Conservation (phyloP, 179 eudicot species). For the Patellifolia procumbens region DNA sequence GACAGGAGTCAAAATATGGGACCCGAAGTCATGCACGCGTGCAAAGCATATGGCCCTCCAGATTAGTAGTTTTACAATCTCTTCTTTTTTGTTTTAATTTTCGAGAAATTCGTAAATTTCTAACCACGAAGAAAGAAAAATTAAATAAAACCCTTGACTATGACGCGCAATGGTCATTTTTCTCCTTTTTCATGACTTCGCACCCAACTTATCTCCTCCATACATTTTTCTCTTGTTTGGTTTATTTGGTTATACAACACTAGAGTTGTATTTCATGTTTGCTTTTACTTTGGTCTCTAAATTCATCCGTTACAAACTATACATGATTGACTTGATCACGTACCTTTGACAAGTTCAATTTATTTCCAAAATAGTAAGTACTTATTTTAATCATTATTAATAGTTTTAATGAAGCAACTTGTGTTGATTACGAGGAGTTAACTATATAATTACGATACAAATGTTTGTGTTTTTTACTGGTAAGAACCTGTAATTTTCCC, state of each 20-base stretch:
- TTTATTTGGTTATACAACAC: constrained; percentile 18
- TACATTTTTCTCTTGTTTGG: constrained; percentile 15
- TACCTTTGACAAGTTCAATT: not conserved
- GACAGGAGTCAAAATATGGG: constrained; percentile 31
- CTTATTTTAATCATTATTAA: too few species aligned
- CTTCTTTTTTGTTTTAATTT: not conserved
- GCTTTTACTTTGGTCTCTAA: not conserved
- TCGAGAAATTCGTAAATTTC: not conserved
- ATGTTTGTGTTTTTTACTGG: too few species aligned
- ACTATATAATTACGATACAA: too few species aligned
- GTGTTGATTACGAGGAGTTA: too few species aligned
- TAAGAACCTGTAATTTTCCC: too few species aligned
- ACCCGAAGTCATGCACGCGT: constrained; percentile 37
- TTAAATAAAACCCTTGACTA: not conserved
- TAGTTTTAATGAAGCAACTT: too few species aligned
- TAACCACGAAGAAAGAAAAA: not conserved
- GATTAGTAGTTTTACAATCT: not conserved
- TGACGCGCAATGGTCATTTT: constrained; percentile 9
- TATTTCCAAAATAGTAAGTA: not conserved
- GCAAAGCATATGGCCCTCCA: constrained; percentile 23
- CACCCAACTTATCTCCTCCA: constrained; percentile 19
- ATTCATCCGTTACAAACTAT: not conserved
- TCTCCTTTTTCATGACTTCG: not conserved
- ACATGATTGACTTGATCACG: not conserved
- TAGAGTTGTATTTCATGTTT: constrained; percentile 4